Evolutionary conservation across 2,329 filamentous ascomycete genomes (phyloP), one percentile per base, ranked within the genome.

Genomic region (Pseudopithomyces maydicus): DNA sequence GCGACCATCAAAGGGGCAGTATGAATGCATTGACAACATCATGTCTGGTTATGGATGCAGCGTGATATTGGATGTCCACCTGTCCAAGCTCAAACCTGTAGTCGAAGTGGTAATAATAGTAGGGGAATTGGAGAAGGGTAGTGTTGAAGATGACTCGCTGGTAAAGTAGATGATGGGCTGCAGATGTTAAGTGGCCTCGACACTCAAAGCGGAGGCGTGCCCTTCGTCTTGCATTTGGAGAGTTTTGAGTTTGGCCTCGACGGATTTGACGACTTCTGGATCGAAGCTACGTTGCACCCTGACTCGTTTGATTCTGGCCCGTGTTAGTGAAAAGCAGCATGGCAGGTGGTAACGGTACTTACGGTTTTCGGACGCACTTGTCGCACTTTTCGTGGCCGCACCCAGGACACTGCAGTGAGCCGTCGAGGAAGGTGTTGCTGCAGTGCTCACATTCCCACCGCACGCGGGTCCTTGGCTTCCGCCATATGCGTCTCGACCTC

Each of bases 321-420:
- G 14, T 17, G 43, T 68, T 54, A 70, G 65, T 42, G 45, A 26
- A 10, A 33, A 29, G 11, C 11, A 14, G 12, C 2, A 26, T 17
- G 7, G 15, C 23, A 32, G 22, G 3, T 2, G 3, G 1, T 5
- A n/a, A 12, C 8, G 47, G 2, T 20, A 76, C 79, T 67, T 68
- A 81, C 78, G 79, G 78, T 61, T 73, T 79, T 48, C 88, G 81
- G 15, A 81, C 80, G 67, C 88, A 90, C 52, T 81, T 77, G 2
- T 80, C 75, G 66, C 88, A 88, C 62, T 87, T 86, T 57, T 81
- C 75, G 65, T 88, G 84, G 1, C 81, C 79, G 67, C 89, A 92
- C 15, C 81, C 82, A 45, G 75, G 74, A 77, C 89, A 92, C 35
- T 77, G 76, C 6, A 80, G 80, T 6, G 82, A 82, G 41, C 85